phyloP scores from a whole-genome alignment of 495 filamentous ascomycete genomes.

The Paragyromitra xinjiangensis region DNA sequence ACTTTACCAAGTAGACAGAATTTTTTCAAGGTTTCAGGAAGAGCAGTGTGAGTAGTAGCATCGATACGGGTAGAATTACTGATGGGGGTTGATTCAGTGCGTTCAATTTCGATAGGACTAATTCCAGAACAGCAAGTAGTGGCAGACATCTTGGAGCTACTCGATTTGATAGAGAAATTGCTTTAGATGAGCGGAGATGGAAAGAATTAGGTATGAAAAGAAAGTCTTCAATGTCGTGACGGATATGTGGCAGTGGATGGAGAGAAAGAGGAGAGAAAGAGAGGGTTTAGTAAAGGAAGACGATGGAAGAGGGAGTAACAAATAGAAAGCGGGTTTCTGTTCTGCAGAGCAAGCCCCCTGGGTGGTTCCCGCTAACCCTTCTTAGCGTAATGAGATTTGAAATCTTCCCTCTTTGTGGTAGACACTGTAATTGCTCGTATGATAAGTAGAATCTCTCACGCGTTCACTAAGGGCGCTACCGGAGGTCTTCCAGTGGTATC shows the following conservation, averaged over 20 bases:
- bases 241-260: neutral
- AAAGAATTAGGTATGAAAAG: neutral
- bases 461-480: neutral
- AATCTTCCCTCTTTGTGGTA: neutral
- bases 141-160: neutral
- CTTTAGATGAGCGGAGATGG: neutral
- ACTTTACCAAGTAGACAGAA: conserved; percentile 73
- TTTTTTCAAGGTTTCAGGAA: conserved; percentile 70
- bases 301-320: neutral
- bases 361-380: neutral
- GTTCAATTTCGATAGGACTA: neutral
- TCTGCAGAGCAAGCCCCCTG: neutral
- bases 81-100: neutral
- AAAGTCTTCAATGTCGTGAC: too few species aligned
- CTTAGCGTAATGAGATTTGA: neutral
- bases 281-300: neutral
- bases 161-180: neutral
- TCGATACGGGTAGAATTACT: conserved; percentile 22
- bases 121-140: neutral
- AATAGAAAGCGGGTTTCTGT: neutral
- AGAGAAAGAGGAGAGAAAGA: neutral
- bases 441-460: neutral
- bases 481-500: neutral
- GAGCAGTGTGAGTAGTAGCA: conserved; percentile 12
- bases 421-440: neutral